phyloP scores from a whole-genome alignment of 257 asterid species.

The Apocynum venetum region DNA sequence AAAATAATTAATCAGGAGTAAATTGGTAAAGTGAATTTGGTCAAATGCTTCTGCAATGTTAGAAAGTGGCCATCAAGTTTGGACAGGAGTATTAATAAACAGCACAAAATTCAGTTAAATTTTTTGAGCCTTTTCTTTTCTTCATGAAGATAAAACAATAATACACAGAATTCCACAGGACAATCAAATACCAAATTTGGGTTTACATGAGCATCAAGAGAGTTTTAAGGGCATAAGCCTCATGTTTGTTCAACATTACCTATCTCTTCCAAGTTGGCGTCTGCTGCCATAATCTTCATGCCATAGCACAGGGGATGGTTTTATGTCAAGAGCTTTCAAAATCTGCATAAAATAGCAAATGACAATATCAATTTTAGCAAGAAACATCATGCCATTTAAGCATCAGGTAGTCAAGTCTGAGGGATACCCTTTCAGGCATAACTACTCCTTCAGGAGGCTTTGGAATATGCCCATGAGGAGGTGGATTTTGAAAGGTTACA shows the following conservation, averaged over 20 bases:
- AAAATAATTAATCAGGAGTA: background rate
- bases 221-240: background rate
- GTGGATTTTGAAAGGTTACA: slow-evolving; percentile 78
- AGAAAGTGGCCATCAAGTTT: background rate
- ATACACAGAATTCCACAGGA: background rate
- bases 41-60: background rate
- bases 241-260: slow-evolving; percentile 38
- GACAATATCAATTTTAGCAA: background rate
- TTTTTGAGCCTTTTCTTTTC: background rate
- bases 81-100: background rate
- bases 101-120: background rate
- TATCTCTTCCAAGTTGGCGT: slow-evolving; percentile 51
- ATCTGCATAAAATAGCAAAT: slow-evolving; percentile 39
- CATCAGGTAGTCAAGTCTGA: background rate
- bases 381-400: slow-evolving; percentile 4
- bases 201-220: background rate
- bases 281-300: slow-evolving; percentile 84
- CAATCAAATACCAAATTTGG: background rate
- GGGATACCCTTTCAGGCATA: slow-evolving; percentile 66
- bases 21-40: background rate
- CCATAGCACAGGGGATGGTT: slow-evolving; percentile 77
- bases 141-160: background rate
- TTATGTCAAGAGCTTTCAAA: slow-evolving; percentile 60
- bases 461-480: slow-evolving; percentile 69
- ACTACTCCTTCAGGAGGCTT: slow-evolving; percentile 63